Evolutionary conservation across 495 filamentous ascomycete genomes (phyloP).

Genomic region (Talaromyces liani): DNA sequence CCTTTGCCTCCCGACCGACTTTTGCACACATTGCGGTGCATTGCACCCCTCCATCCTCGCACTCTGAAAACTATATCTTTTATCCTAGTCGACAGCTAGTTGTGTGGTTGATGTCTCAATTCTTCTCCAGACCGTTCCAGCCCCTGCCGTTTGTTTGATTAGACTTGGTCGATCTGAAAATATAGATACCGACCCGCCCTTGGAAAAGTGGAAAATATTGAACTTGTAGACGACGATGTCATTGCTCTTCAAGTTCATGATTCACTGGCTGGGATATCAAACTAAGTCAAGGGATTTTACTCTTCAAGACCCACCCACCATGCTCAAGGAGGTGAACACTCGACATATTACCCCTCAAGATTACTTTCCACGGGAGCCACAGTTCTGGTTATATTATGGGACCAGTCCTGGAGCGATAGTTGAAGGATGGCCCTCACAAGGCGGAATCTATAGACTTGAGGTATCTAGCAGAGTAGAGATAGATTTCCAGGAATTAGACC

Average conservation of each 20-base stretch:
- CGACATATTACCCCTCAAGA: neutral
- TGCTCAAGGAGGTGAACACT: neutral
- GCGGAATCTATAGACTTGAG: slow-evolving; percentile 10
- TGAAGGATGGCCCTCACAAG: slow-evolving; percentile 12
- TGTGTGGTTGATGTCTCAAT: too few species aligned
- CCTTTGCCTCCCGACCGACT: too few species aligned
- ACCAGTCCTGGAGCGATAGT: neutral
- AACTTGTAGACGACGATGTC: neutral
- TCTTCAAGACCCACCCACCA: neutral
- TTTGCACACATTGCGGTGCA: too few species aligned
- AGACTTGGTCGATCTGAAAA: too few species aligned
- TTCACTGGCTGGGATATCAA: neutral
- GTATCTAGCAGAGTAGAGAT: slow-evolving; percentile 9
- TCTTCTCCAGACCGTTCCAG: neutral
- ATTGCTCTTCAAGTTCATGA: neutral
- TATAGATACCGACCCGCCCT: neutral
- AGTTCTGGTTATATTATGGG: neutral
- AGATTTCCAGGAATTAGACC: slow-evolving; percentile 12
- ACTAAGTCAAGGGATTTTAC: neutral
- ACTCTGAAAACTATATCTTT: too few species aligned
- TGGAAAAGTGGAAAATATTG: neutral
- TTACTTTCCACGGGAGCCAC: neutral
- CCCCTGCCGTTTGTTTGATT: too few species aligned
- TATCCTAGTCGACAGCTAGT: too few species aligned
- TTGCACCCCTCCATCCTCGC: too few species aligned